A percentile compares a stretch with the other conserved stretches of the same genome.
Evolutionary conservation across 371 early-diverging fungal genomes (phyloP).

Genomic region (Lichtheimia ornata): DNA sequence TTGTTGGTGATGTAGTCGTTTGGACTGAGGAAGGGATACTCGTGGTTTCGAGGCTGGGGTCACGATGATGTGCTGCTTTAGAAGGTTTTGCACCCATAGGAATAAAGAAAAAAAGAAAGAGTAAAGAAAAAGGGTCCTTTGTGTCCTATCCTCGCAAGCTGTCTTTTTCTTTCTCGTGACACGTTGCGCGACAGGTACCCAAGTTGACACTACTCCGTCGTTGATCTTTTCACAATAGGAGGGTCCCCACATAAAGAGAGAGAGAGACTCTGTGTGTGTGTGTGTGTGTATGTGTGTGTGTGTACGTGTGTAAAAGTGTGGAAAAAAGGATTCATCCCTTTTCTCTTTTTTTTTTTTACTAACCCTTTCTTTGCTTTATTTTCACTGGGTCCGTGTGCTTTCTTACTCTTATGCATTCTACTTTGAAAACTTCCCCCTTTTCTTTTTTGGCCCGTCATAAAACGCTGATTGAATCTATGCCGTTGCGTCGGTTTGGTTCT

Average conservation of each 20-base stretch:
- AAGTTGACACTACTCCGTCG: slow-evolving; percentile 8
- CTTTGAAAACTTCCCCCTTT: too few relatives aligned
- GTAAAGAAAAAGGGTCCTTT: slow-evolving; percentile 16
- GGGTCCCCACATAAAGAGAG: neutral
- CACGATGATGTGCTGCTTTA: slow-evolving; percentile 13
- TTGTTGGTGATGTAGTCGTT: slow-evolving; percentile 18
- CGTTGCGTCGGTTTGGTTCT: too few relatives aligned
- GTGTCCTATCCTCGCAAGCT: slow-evolving; percentile 1
- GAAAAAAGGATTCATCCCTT: too few relatives aligned
- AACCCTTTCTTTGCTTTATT: too few relatives aligned
- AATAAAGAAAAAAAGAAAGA: slow-evolving; percentile 9
- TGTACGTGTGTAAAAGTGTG: too few relatives aligned
- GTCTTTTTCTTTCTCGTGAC: slow-evolving; percentile 19
- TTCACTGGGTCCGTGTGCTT: too few relatives aligned
- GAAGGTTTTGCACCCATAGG: slow-evolving; percentile 28
- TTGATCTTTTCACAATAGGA: slow-evolving; percentile 3
- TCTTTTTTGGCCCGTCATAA: too few relatives aligned
- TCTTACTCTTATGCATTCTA: too few relatives aligned
- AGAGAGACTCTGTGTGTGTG: too few relatives aligned
- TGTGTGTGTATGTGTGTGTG: too few relatives aligned
- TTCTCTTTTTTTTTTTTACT: too few relatives aligned
- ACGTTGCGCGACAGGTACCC: slow-evolving; percentile 28
- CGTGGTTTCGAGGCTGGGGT: slow-evolving; percentile 14
- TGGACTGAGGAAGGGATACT: slow-evolving; percentile 12
- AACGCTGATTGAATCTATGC: too few relatives aligned